Evolutionary conservation across 495 filamentous ascomycete genomes (phyloP).

Genomic region (Halenospora varia): DNA sequence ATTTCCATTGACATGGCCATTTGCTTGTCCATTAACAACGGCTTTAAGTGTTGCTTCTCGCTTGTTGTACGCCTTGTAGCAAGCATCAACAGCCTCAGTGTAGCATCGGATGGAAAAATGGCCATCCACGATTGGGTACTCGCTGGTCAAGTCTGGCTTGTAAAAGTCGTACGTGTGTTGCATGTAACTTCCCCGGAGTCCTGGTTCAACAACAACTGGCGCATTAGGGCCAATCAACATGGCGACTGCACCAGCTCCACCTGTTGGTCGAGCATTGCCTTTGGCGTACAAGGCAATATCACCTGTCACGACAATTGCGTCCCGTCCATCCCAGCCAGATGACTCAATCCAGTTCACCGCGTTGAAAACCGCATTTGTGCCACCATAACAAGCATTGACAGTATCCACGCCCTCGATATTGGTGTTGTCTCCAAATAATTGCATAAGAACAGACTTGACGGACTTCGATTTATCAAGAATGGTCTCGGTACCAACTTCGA

Average conservation of each 20-base stretch:
- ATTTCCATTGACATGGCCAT: constrained; percentile 56
- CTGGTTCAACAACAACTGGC: constrained; percentile 85
- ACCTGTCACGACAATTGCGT: constrained; percentile 90
- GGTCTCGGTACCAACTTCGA: constrained; percentile 98
- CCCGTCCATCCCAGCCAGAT: constrained; percentile 93
- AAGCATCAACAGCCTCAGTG: constrained; percentile 88
- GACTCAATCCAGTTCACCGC: constrained; percentile 97
- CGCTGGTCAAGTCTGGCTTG: constrained; percentile 96
- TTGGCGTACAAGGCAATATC: constrained; percentile 99
- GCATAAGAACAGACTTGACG: constrained; percentile 99
- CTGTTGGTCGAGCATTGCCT: constrained; percentile 90
- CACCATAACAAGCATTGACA: constrained; percentile 97
- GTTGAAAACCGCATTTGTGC: constrained; percentile 98
- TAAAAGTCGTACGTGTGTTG: constrained; percentile 98
- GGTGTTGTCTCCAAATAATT: constrained; percentile 82
- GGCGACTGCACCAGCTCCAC: constrained; percentile 91
- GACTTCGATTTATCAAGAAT: constrained; percentile 99
- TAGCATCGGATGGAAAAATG: constrained; percentile 96
- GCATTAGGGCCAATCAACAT: constrained; percentile 93
- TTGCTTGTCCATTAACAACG: constrained; percentile 41
- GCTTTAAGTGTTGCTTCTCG: constrained; percentile 71
- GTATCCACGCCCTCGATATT: constrained; percentile 97
- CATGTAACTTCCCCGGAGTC: constrained; percentile 89
- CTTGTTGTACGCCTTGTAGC: constrained; percentile 92
- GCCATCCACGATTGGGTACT: constrained; percentile 96